These are phyloP conservation scores for Globisporangium alternatum DNA, from an alignment of 352 stramenopile species.

Conservation along the genomic window DNA sequence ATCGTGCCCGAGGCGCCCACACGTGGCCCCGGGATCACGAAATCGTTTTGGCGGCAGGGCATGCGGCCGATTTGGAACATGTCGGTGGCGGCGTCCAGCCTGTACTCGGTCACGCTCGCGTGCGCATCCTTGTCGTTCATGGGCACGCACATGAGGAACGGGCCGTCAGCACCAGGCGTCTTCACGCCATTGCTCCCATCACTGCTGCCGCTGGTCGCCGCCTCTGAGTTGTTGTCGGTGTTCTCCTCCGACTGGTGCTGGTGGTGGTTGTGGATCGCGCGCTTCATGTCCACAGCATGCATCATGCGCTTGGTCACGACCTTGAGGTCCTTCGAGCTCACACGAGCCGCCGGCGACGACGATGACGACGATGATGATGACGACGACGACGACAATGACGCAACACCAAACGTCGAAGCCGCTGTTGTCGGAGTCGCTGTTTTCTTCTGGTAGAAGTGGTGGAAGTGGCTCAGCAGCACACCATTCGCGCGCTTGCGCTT, in stretches of 20 bases:
- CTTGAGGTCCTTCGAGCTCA: slow-evolving; percentile 39
- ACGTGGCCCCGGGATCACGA: slow-evolving; percentile 71
- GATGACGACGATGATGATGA: slow-evolving; percentile 1
- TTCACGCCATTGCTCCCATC: not conserved
- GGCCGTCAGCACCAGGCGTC: not conserved
- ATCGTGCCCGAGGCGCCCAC: slow-evolving; percentile 74
- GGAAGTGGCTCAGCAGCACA: slow-evolving; percentile 48
- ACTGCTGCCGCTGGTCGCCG: not conserved
- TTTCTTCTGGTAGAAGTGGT: slow-evolving; percentile 40
- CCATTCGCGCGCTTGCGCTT: slow-evolving; percentile 50
- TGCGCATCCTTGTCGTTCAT: slow-evolving; percentile 65
- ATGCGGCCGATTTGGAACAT: slow-evolving; percentile 85
- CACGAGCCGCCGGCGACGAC: not conserved
- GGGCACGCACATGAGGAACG: slow-evolving; percentile 64
- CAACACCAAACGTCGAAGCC: not conserved
- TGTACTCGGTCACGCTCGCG: slow-evolving; percentile 65
- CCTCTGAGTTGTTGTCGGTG: not conserved
- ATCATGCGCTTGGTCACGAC: slow-evolving; percentile 51
- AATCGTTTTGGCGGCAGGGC: slow-evolving; percentile 72
- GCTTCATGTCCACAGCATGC: slow-evolving; percentile 37
- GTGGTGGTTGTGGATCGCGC: not conserved
- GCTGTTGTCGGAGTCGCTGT: not conserved
- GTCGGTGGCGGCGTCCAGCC: slow-evolving; percentile 36
- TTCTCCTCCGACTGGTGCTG: not conserved
- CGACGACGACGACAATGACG: not conserved